Evolutionary conservation across 2,329 filamentous ascomycete species (phyloP).

Genomic region (Aspergillus melleus): DNA sequence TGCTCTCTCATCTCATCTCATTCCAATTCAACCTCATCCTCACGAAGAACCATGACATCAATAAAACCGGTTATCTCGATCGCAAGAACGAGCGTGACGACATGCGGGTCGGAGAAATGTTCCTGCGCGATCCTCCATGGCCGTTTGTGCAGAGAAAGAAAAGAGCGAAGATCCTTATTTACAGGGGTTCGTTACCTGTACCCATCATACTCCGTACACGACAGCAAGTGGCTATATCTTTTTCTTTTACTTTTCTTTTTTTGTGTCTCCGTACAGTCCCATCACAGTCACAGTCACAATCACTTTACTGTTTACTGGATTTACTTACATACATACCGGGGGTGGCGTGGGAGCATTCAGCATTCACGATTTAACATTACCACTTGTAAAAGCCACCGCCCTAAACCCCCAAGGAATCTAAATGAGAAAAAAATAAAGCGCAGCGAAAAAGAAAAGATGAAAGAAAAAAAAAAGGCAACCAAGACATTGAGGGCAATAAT

Average conservation of each 20-base stretch:
- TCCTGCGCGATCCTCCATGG: neutral
- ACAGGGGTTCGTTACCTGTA: neutral
- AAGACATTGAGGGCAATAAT: neutral
- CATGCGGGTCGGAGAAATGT: neutral
- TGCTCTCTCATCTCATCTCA: neutral
- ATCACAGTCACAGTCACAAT: neutral
- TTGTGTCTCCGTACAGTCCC: neutral
- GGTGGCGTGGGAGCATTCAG: neutral
- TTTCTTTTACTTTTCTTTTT: too few species aligned
- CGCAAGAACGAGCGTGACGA: neutral
- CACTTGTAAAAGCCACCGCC: neutral
- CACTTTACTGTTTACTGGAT: neutral
- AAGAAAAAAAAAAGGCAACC: neutral
- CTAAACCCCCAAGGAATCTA: neutral
- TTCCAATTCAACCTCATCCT: neutral
- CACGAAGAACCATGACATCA: neutral
- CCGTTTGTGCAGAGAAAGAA: neutral
- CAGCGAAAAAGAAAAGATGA: neutral
- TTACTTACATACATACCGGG: neutral
- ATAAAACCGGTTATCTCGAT: neutral
- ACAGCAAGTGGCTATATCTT: neutral
- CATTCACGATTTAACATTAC: neutral
- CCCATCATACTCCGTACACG: neutral
- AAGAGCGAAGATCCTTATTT: neutral
- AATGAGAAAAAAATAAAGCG: neutral